A percentile compares a stretch with the other conserved stretches of the same genome.
Evolutionary conservation across 768 basidiomycete genomes (phyloP).

Genomic region (Chiua virens): DNA sequence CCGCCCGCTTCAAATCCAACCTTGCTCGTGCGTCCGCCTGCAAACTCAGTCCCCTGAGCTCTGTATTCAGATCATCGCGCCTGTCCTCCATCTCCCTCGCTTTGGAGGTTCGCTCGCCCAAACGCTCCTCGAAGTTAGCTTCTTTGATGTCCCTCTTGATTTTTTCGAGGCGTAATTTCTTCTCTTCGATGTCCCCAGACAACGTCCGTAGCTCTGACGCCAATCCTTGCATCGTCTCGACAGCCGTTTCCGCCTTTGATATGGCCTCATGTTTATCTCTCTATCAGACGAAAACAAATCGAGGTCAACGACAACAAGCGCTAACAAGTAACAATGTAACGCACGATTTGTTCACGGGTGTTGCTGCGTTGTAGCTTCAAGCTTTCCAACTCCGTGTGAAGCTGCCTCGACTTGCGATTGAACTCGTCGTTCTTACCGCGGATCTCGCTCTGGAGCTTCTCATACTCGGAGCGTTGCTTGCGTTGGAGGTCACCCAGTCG

Average conservation of each 20-base stretch:
- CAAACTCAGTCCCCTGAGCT: conserved; percentile 66
- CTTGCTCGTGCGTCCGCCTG: conserved; percentile 84
- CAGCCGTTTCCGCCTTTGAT: conserved; percentile 47
- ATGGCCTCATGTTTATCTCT: conserved; percentile 53
- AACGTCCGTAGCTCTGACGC: conserved; percentile 53
- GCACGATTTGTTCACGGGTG: conserved; percentile 59
- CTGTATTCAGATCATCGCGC: conserved; percentile 66
- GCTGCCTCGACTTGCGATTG: conserved; percentile 52
- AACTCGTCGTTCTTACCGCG: conserved; percentile 63
- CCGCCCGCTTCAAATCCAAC: conserved; percentile 69
- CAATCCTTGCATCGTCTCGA: conserved; percentile 58
- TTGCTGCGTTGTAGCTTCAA: conserved; percentile 52
- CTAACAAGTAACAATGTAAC: conserved; percentile 13
- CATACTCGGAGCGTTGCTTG: conserved; percentile 61
- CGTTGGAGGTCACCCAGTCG: conserved; percentile 62
- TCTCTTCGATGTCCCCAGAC: conserved; percentile 68
- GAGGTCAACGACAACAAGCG: not conserved
- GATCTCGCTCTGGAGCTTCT: conserved; percentile 67
- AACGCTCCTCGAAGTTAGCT: conserved; percentile 63
- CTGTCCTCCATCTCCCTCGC: conserved; percentile 64
- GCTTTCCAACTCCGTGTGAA: conserved; percentile 55
- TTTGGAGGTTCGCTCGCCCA: conserved; percentile 53
- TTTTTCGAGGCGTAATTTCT: conserved; percentile 58
- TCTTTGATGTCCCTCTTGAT: conserved; percentile 55
- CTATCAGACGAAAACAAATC: conserved; percentile 27